Conservation (phyloP, 257 asterid species). For the Solanum arcanum region DNA sequence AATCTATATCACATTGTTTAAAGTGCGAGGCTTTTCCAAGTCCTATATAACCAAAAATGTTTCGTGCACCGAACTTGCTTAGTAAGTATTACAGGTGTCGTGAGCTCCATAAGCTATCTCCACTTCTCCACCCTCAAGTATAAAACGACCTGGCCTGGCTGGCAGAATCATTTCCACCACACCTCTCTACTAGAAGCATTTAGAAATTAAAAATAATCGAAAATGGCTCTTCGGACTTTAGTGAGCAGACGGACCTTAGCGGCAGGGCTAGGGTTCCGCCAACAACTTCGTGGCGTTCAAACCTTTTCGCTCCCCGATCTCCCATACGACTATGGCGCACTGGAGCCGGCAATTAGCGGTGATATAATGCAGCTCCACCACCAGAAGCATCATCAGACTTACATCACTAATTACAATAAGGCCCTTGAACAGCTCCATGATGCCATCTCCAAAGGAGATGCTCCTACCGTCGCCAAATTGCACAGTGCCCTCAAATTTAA, state of each 20-base stretch:
- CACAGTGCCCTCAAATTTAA: constrained; percentile 89
- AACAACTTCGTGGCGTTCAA: constrained; percentile 38
- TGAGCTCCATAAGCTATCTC: not conserved
- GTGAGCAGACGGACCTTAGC: constrained; percentile 19
- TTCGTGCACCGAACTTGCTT: not conserved
- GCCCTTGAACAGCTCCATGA: constrained; percentile 77
- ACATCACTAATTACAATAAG: constrained; percentile 79
- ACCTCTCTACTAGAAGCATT: not conserved
- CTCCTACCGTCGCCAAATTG: constrained; percentile 58
- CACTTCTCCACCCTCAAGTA: not conserved
- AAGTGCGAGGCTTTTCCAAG: too few species aligned
- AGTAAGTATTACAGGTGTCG: not conserved
- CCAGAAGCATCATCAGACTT: constrained; percentile 93
- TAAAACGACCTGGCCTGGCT: not conserved
- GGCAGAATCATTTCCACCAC: not conserved
- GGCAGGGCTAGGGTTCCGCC: constrained; percentile 20
- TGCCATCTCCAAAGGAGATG: constrained; percentile 62
- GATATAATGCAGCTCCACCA: constrained; percentile 95
- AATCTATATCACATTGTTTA: not conserved
- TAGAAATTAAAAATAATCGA: not conserved
- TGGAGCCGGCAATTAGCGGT: constrained; percentile 79
- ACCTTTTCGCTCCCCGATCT: constrained; percentile 82
- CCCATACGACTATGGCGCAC: constrained; percentile 75
- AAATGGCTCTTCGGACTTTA: constrained; percentile 60
- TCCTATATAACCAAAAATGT: rapidly evolving